phyloP scores from a whole-genome alignment of 2,329 filamentous ascomycete species.

The Metarhizium humberi region DNA sequence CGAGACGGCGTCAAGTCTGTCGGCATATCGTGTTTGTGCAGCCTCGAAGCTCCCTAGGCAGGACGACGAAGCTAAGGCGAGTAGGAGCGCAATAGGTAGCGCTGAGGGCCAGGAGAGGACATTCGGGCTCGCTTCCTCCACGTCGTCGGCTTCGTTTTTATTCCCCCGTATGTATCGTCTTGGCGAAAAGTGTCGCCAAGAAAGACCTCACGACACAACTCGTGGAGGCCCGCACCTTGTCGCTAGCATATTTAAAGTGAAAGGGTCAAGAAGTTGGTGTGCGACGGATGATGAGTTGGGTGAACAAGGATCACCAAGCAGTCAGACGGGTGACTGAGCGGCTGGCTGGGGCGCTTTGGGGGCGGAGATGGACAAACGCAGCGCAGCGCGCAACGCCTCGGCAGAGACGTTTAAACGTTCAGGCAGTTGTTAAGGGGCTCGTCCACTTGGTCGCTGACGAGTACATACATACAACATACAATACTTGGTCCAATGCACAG shows the following conservation, averaged over 20 bases:
- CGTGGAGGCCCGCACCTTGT: neutral
- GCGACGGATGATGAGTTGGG: neutral
- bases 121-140: neutral
- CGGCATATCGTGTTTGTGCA: conserved; percentile 15
- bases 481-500: neutral
- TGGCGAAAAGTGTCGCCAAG: neutral
- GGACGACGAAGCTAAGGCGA: neutral
- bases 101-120: neutral
- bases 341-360: neutral
- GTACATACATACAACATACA: too few species aligned
- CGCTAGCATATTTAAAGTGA: neutral
- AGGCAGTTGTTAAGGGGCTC: too few species aligned
- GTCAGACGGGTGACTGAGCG: neutral
- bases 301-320: neutral
- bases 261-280: conserved; percentile 4
- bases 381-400: too few species aligned
- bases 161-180: neutral
- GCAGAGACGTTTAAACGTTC: too few species aligned
- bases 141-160: neutral
- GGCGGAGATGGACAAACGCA: neutral
- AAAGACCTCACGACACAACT: neutral
- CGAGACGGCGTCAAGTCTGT: conserved; percentile 17
- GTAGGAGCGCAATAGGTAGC: neutral
- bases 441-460: too few species aligned
- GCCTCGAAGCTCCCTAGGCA: neutral